Evolutionary conservation across 805 yeast genomes (phyloP), one percentile per base, ranked within the genome.

Genomic region (Debaryomyces hansenii): DNA sequence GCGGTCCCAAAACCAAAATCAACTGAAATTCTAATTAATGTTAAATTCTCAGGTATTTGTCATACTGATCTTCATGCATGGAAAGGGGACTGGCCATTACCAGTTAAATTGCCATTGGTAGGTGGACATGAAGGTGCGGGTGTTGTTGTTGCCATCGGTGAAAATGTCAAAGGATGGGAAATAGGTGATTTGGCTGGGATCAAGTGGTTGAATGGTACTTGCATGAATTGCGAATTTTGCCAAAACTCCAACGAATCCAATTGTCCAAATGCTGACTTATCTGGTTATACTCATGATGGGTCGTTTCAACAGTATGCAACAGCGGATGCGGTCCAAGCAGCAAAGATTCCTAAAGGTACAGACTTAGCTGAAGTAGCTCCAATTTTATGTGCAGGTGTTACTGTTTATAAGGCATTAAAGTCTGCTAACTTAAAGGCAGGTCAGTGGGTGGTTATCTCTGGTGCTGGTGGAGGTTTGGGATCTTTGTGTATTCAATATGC

Each of bases 381-480:
- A 52, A 76, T 82, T 58, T 70, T 82, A 64, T 82, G 87, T 70
- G 85, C 84, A 40, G 85, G 85, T 70, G 75, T 83, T 58, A 82
- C 87, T 42, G 86, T 79, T 38, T 82, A 80, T 80, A 82, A 82
- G 71, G 86, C 85, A 10, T 70, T 82, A 60, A 82, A 82, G 70
- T 75, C 82, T 42, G 84, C 87, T 44, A 64, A 72, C 44, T 61
- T 78, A 48, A 51, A 53, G 41, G 74, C 90, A 18, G 90, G 92
- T 61, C 82, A 85, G 66, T 85, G 85, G 84, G 86, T 84, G 54
- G 80, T 82, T 50, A 73, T 85, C 49, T 81, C 89, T 47, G 91
- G 92, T 72, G 90, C 90, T 51, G 87, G 82, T 66, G 91, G 91
- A 66, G 91, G 92, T 62, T 77, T 85, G 66, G 92, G 91, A 61